phyloP scores from a whole-genome alignment of 2,329 filamentous ascomycete genomes.

The Aspergillus japonicus region DNA sequence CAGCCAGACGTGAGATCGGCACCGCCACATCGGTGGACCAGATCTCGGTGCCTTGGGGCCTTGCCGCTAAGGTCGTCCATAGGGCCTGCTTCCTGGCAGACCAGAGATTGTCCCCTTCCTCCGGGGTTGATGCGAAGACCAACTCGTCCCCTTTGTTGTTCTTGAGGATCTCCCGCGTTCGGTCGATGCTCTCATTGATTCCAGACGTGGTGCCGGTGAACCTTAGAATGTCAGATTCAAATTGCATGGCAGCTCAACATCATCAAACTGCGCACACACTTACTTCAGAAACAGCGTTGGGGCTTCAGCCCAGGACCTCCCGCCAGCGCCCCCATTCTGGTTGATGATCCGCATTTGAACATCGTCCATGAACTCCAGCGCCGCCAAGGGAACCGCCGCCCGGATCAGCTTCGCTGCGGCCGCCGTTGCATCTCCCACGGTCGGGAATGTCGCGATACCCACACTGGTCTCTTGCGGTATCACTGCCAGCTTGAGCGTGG shows the following conservation, averaged over 20 bases:
- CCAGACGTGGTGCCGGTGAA: slow-evolving; percentile 66
- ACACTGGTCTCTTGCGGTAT: slow-evolving; percentile 62
- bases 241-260: too few relatives aligned
- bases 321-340: slow-evolving; percentile 56
- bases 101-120: slow-evolving; percentile 55
- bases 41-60: slow-evolving; percentile 52
- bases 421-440: slow-evolving; percentile 58
- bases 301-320: slow-evolving; percentile 34
- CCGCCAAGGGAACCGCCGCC: slow-evolving; percentile 57
- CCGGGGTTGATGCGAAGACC: slow-evolving; percentile 50
- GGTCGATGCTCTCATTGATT: slow-evolving; percentile 72
- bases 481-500: slow-evolving; percentile 64
- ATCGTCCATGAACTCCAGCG: slow-evolving; percentile 61
- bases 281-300: slow-evolving; percentile 44
- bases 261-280: background rate
- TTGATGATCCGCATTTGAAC: slow-evolving; percentile 66
- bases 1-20: slow-evolving; percentile 55
- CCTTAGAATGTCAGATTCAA: background rate
- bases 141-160: slow-evolving; percentile 40
- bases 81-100: slow-evolving; percentile 57
- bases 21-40: slow-evolving; percentile 62
- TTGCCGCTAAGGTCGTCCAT: slow-evolving; percentile 57
- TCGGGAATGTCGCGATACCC: slow-evolving; percentile 58
- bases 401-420: slow-evolving; percentile 65
- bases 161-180: slow-evolving; percentile 57